phyloP scores from a whole-genome alignment of 2,329 filamentous ascomycete genomes.

The Clarireedia homoeocarpa region DNA sequence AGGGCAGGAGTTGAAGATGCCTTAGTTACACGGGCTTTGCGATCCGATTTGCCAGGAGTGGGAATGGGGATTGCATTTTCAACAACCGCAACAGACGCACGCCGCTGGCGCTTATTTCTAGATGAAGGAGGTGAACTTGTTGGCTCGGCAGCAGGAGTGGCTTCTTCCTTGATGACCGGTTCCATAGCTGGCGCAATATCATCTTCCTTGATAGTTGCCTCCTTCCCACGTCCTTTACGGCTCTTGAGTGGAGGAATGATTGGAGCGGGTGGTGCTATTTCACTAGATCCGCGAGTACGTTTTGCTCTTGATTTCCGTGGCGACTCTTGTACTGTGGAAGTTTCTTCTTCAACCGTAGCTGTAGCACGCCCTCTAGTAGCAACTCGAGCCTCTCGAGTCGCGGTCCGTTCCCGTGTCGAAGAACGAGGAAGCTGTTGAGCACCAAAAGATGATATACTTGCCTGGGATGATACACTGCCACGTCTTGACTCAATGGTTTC shows the following conservation, averaged over 20 bases:
- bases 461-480: slow-evolving; percentile 17
- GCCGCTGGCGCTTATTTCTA: slow-evolving; percentile 10
- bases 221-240: slow-evolving; percentile 8
- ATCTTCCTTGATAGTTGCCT: background rate
- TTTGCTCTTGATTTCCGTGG: slow-evolving; percentile 6
- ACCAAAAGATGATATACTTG: slow-evolving; percentile 12
- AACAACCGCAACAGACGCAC: background rate
- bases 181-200: background rate
- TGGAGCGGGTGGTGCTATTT: background rate
- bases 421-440: slow-evolving; percentile 11
- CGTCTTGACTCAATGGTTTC: slow-evolving; percentile 16
- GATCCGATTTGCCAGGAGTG: slow-evolving; percentile 2
- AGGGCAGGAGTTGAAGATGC: background rate
- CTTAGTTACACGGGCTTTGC: slow-evolving; percentile 4
- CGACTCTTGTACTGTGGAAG: background rate
- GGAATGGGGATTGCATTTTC: slow-evolving; percentile 3
- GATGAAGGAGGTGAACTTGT: slow-evolving; percentile 1
- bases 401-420: slow-evolving; percentile 12
- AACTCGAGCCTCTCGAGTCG: slow-evolving; percentile 8
- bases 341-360: background rate
- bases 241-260: slow-evolving; percentile 4
- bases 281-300: slow-evolving; percentile 9
- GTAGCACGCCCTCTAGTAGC: background rate
- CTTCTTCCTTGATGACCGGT: slow-evolving; percentile 6
- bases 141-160: background rate